A percentile compares a stretch with the other conserved stretches of the same genome.
These are phyloP conservation scores for Carallia pectinifolia DNA, from an alignment of 345 rosid species.

Conservation along the genomic window DNA sequence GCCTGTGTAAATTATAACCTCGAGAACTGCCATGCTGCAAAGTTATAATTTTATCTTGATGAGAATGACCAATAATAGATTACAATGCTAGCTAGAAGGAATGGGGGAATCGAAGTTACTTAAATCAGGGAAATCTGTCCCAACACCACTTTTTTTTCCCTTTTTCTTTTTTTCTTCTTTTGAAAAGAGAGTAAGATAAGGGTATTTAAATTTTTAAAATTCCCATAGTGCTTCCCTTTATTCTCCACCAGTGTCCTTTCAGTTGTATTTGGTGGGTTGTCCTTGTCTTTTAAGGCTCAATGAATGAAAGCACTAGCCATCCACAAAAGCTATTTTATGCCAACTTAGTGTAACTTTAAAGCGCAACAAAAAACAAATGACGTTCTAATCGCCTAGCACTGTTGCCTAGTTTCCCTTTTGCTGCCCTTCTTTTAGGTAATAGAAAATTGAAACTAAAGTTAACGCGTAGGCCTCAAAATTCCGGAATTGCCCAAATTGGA, in stretches of 20 bases:
- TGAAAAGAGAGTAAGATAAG: conserved; percentile 1
- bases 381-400: conserved; percentile 14
- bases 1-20: no score
- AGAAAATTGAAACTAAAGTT: neutral
- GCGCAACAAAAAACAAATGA: conserved; percentile 12
- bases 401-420: neutral
- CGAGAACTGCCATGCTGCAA: no score
- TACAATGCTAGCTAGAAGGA: no score
- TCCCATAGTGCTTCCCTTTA: conserved; percentile 31
- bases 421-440: neutral
- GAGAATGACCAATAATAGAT: no score
- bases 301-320: conserved; percentile 41
- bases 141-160: conserved; percentile 9
- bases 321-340: conserved; percentile 31
- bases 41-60: no score
- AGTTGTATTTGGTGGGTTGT: conserved; percentile 45
- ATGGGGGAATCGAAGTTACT: neutral
- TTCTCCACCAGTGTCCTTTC: conserved; percentile 47
- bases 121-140: neutral
- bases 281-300: conserved; percentile 40
- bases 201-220: conserved; percentile 6
- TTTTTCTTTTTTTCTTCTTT: neutral
- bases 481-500: no score
- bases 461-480: neutral
- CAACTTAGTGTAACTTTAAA: conserved; percentile 34